Percentiles rank a stretch among this genome's conserved stretches.
Conservation (phyloP, 1,284 basidiomycete species). For the Trichosporon faecale region DNA sequence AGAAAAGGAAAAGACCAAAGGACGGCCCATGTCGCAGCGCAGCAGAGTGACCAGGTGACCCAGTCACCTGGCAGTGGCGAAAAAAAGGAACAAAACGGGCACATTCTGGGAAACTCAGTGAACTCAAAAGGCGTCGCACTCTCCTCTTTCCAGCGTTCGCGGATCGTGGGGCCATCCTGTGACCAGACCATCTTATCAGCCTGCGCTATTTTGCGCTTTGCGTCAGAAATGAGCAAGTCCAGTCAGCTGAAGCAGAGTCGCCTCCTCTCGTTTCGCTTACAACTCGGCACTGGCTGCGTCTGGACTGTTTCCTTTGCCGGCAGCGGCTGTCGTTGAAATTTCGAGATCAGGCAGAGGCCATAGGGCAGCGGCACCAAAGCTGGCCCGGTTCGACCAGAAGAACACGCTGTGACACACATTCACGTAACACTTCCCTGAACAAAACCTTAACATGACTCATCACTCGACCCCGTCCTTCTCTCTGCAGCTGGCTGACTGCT, state of each 20-base stretch:
- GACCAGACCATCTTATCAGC: not conserved
- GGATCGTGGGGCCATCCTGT: not conserved
- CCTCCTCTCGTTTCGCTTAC: not conserved
- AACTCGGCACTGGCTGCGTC: not conserved
- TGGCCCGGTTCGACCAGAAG: not conserved
- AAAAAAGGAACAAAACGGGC: not conserved
- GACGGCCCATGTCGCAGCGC: too few relatives aligned
- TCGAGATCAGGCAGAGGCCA: not conserved
- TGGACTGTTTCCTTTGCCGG: not conserved
- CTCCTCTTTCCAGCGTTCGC: not conserved
- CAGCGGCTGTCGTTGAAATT: not conserved
- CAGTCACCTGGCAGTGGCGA: not conserved
- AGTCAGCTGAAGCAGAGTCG: not conserved
- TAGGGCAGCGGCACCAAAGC: not conserved
- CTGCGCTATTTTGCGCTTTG: not conserved
- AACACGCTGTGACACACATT: not conserved
- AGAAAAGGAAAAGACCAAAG: too few relatives aligned
- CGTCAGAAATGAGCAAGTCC: not conserved
- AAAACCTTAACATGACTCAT: slow-evolving; percentile 6
- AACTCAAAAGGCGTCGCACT: not conserved
- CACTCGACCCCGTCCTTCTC: not conserved
- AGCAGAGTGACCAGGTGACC: too few relatives aligned
- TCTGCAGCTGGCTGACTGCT: not conserved
- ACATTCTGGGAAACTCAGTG: not conserved
- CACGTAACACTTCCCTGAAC: not conserved